Evolutionary conservation across 2,329 filamentous ascomycete species (phyloP).

Genomic region (Thielaviopsis populi): DNA sequence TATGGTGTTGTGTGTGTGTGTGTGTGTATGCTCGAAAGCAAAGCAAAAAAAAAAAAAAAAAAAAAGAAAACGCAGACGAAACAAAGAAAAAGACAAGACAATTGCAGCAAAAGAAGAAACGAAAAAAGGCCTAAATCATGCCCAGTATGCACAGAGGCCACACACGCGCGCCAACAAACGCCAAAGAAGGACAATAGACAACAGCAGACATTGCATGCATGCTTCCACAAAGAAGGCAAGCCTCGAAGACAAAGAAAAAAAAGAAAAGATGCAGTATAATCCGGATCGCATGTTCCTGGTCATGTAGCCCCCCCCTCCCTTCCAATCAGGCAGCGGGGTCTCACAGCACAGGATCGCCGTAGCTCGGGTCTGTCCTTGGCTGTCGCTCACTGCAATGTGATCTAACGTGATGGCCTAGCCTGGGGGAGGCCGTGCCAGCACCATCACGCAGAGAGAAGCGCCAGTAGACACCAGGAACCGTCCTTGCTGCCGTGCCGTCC

Average conservation of each 20-base stretch:
- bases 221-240: neutral
- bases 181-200: constrained; percentile 4
- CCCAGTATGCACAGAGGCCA: neutral
- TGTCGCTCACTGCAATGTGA: neutral
- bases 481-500: constrained; percentile 6
- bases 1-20: neutral
- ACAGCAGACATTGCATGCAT: neutral
- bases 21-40: neutral
- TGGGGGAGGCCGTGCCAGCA: neutral
- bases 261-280: neutral
- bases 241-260: neutral
- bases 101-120: neutral
- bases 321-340: neutral
- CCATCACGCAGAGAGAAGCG: neutral
- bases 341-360: neutral
- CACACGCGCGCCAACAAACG: neutral
- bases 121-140: constrained; percentile 1
- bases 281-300: neutral
- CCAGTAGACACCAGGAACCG: constrained; percentile 2
- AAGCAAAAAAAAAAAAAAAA: constrained; percentile 1
- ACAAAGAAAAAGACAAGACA: constrained; percentile 2
- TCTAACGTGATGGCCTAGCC: neutral
- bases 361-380: constrained; percentile 8
- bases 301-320: neutral
- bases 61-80: constrained; percentile 8